Evolutionary conservation across 2,329 filamentous ascomycete species (phyloP).

Genomic region (Harringtonia aguacate): DNA sequence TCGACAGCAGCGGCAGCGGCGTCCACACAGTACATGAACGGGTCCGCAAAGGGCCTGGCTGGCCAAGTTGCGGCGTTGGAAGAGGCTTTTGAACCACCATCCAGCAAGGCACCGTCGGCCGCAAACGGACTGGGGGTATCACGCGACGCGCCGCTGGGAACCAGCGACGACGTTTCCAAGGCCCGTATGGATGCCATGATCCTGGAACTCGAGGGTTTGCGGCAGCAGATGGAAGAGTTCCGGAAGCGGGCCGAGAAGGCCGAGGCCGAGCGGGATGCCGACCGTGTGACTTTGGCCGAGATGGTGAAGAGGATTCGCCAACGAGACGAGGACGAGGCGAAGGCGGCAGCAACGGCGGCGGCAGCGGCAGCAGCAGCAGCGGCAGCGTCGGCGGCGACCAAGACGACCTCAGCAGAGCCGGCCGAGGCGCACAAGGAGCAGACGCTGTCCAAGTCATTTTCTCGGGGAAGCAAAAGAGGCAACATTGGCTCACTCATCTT

Average conservation of each 20-base stretch:
- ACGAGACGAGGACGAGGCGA: conserved; percentile 46
- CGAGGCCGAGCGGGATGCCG: conserved; percentile 63
- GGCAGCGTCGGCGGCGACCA: not conserved
- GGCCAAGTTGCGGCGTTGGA: conserved; percentile 30
- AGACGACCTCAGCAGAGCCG: too few species aligned
- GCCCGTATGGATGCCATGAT: conserved; percentile 66
- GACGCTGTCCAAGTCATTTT: not conserved
- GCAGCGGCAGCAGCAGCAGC: conserved; percentile 19
- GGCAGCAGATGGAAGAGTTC: conserved; percentile 68
- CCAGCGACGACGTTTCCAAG: conserved; percentile 37
- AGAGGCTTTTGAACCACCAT: conserved; percentile 33
- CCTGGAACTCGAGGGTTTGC: conserved; percentile 70
- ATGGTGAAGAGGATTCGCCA: conserved; percentile 76
- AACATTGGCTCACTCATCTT: not conserved
- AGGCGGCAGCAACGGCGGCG: conserved; percentile 29
- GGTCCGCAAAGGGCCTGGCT: conserved; percentile 19
- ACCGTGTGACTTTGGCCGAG: conserved; percentile 67
- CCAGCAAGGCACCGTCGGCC: not conserved
- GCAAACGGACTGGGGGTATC: not conserved
- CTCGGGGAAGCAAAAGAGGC: not conserved
- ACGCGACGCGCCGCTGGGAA: too few species aligned
- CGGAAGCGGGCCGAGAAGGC: conserved; percentile 68
- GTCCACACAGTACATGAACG: conserved; percentile 22
- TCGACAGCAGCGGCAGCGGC: not conserved
- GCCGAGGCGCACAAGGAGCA: not conserved